Evolutionary conservation across 108 stramenopile species (phyloP).

Genomic region (Nannochloropsis granulata): DNA sequence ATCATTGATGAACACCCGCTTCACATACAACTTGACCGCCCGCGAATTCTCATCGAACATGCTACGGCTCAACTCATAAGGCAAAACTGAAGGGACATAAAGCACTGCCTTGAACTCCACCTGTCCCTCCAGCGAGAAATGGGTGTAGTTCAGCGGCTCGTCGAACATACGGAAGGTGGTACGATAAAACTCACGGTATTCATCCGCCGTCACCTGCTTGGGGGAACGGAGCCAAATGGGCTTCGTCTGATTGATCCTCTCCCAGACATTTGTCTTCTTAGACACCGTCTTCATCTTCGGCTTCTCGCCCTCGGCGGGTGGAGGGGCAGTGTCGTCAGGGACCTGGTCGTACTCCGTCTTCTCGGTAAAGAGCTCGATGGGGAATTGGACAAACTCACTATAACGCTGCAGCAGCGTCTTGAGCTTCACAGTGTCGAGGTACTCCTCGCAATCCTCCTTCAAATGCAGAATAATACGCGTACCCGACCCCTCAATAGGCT

Average conservation of each 20-base stretch:
- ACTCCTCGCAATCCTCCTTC: constrained; percentile 43
- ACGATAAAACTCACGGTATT: constrained; percentile 93
- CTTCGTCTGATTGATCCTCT: constrained; percentile 81
- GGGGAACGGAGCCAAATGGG: constrained; percentile 92
- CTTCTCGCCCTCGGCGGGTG: constrained; percentile 49
- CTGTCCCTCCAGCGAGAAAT: constrained; percentile 92
- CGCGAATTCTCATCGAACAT: constrained; percentile 91
- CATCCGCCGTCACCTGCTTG: constrained; percentile 65
- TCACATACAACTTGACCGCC: constrained; percentile 81
- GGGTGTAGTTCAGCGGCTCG: constrained; percentile 71
- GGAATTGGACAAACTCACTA: constrained; percentile 89
- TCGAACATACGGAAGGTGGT: constrained; percentile 74
- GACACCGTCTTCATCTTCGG: constrained; percentile 93
- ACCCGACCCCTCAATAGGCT: constrained; percentile 32
- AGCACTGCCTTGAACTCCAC: constrained; percentile 87
- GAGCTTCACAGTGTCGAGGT: constrained; percentile 40
- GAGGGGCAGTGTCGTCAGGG: constrained; percentile 46
- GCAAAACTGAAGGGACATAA: constrained; percentile 83
- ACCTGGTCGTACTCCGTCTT: constrained; percentile 84
- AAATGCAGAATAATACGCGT: constrained; percentile 41
- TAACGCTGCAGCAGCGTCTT: constrained; percentile 37
- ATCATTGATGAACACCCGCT: constrained; percentile 98
- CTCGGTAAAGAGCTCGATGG: constrained; percentile 83
- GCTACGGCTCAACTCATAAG: constrained; percentile 79
- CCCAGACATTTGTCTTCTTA: constrained; percentile 61